These are phyloP conservation scores for Kalmusia sp. DNA, from an alignment of 2,329 filamentous ascomycete species.

Conservation along the genomic window DNA sequence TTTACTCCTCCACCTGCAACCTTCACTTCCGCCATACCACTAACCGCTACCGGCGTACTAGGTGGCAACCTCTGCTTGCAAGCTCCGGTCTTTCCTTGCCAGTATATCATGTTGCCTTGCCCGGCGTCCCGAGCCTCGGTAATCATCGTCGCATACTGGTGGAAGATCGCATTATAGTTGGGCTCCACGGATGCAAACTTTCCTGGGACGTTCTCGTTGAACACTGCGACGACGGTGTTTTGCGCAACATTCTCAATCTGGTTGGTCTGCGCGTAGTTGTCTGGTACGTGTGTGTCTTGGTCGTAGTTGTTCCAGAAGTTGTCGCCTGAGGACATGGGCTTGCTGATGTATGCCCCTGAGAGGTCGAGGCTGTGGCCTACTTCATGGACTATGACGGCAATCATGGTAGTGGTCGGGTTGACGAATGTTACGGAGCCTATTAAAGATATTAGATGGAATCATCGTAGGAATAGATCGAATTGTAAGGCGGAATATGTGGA, in stretches of 20 bases:
- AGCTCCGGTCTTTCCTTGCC: not conserved
- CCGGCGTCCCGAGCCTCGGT: not conserved
- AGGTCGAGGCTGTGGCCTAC: slow-evolving; percentile 17
- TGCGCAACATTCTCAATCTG: slow-evolving; percentile 19
- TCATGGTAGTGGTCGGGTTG: not conserved
- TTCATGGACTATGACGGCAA: slow-evolving; percentile 18
- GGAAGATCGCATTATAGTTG: slow-evolving; percentile 1
- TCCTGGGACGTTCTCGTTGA: slow-evolving; percentile 17
- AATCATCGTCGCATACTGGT: not conserved
- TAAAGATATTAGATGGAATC: no score
- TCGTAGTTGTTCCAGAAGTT: slow-evolving; percentile 18
- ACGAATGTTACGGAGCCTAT: not conserved
- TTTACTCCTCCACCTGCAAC: not conserved
- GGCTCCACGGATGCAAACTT: slow-evolving; percentile 13
- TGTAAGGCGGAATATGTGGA: no score
- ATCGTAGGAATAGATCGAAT: no score
- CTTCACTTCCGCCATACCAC: not conserved
- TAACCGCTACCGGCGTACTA: not conserved
- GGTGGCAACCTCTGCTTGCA: not conserved
- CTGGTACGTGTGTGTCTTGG: slow-evolving; percentile 17
- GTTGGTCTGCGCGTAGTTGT: slow-evolving; percentile 18
- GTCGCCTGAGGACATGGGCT: slow-evolving; percentile 7
- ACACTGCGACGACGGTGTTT: slow-evolving; percentile 18
- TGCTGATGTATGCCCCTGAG: slow-evolving; percentile 11
- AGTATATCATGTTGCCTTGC: not conserved